Conservation (phyloP, 1,139 yeast species). For the Wickerhamomyces sp. region DNA sequence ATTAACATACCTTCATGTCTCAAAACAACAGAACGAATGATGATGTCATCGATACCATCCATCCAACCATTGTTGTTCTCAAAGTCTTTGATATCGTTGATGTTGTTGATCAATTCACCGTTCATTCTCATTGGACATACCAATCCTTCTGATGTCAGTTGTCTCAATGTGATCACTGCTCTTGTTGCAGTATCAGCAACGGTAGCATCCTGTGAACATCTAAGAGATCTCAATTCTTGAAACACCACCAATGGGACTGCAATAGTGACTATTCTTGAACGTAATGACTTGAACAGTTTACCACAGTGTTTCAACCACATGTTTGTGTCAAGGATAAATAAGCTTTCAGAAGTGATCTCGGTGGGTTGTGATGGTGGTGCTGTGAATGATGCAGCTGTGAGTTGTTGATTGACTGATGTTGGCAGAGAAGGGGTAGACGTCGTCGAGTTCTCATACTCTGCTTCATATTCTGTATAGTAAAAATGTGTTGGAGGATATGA, state of each 20-base stretch:
- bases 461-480: slow-evolving; percentile 20
- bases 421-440: slow-evolving; percentile 10
- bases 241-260: slow-evolving; percentile 71
- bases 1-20: slow-evolving; percentile 36
- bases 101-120: slow-evolving; percentile 61
- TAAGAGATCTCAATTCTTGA: slow-evolving; percentile 69
- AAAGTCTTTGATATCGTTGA: slow-evolving; percentile 40
- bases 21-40: slow-evolving; percentile 26
- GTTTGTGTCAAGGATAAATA: slow-evolving; percentile 68
- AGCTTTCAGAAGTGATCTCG: slow-evolving; percentile 38
- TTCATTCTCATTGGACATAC: slow-evolving; percentile 58
- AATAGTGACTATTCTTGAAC: slow-evolving; percentile 51
- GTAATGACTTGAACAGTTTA: slow-evolving; percentile 61
- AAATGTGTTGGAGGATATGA: slow-evolving; percentile 2
- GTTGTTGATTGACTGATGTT: slow-evolving; percentile 2
- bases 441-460: slow-evolving; percentile 17
- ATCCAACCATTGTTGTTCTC: slow-evolving; percentile 37
- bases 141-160: slow-evolving; percentile 55
- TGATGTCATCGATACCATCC: slow-evolving; percentile 36
- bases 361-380: slow-evolving; percentile 11
- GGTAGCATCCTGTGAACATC: slow-evolving; percentile 69
- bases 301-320: slow-evolving; percentile 83
- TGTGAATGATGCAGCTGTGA: slow-evolving; percentile 1
- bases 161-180: slow-evolving; percentile 69
- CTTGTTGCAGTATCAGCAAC: slow-evolving; percentile 79